Percentiles rank a stretch among this genome's conserved stretches.
Evolutionary conservation across 2,329 filamentous ascomycete species (phyloP).

Genomic region (Aspergillus udagawae): DNA sequence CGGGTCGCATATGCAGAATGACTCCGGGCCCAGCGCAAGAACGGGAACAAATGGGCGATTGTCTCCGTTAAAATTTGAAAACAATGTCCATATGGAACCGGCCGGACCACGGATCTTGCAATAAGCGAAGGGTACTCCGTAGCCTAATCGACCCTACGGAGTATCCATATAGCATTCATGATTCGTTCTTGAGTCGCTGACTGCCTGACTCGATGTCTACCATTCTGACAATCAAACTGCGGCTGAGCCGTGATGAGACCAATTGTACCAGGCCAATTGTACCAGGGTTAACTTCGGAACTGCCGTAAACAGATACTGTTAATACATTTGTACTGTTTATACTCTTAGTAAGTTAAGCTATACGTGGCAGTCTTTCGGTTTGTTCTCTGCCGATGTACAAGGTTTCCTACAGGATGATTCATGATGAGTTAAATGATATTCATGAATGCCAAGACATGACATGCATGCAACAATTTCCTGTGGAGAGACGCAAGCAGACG

Average conservation of each 20-base stretch:
- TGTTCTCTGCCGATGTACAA: background rate
- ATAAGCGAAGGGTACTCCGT: background rate
- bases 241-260: background rate
- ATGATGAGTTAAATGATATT: background rate
- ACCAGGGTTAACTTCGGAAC: background rate
- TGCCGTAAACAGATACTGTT: background rate
- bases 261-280: too few relatives aligned
- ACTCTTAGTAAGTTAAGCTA: too few relatives aligned
- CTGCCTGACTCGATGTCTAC: background rate
- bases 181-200: background rate
- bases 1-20: slow-evolving; percentile 2
- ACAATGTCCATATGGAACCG: background rate
- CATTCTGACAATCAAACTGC: background rate
- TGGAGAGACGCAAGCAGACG: too few relatives aligned
- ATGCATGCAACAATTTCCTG: background rate
- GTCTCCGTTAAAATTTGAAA: background rate
- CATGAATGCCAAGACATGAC: background rate
- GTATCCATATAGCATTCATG: background rate
- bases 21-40: slow-evolving; percentile 6
- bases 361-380: too few relatives aligned
- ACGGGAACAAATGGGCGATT: background rate
- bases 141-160: background rate
- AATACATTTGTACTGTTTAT: too few relatives aligned
- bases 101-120: background rate
- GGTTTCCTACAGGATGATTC: background rate